Conservation (phyloP, 306 rosid genomes). For the Vigna hirtella region DNA sequence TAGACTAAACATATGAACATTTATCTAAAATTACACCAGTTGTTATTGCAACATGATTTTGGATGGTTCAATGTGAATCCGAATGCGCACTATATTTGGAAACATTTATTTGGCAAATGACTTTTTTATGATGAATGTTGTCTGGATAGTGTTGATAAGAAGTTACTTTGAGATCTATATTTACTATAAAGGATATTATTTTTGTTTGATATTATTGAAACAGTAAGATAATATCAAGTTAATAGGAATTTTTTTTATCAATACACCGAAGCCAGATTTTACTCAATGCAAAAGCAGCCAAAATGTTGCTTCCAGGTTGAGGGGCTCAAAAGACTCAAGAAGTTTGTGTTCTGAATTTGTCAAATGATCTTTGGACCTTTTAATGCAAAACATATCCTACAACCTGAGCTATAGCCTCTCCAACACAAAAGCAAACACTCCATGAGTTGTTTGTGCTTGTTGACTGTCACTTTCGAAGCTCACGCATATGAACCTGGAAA, state of each 20-base stretch:
- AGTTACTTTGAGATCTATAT: neutral
- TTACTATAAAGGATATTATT: neutral
- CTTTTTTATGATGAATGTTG: neutral
- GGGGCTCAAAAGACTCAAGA: neutral
- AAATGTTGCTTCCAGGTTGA: neutral
- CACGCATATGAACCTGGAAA: constrained; percentile 15
- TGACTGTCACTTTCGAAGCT: constrained; percentile 23
- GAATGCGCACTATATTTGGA: neutral
- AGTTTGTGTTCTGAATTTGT: neutral
- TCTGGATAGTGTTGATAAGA: neutral
- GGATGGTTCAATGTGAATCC: neutral
- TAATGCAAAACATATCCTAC: neutral
- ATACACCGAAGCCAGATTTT: neutral
- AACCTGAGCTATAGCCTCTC: neutral
- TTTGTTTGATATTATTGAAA: neutral
- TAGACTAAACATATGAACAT: neutral
- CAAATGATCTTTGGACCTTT: neutral
- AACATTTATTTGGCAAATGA: neutral
- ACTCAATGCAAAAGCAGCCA: neutral
- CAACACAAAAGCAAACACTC: neutral
- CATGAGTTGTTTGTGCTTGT: neutral
- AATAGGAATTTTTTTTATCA: neutral
- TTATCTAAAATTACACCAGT: neutral
- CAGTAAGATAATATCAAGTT: neutral
- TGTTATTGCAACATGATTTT: neutral